Evolutionary conservation across 768 basidiomycete species (phyloP), one percentile per base, ranked within the genome.

Genomic region (Coprinopsis strossmayeri): DNA sequence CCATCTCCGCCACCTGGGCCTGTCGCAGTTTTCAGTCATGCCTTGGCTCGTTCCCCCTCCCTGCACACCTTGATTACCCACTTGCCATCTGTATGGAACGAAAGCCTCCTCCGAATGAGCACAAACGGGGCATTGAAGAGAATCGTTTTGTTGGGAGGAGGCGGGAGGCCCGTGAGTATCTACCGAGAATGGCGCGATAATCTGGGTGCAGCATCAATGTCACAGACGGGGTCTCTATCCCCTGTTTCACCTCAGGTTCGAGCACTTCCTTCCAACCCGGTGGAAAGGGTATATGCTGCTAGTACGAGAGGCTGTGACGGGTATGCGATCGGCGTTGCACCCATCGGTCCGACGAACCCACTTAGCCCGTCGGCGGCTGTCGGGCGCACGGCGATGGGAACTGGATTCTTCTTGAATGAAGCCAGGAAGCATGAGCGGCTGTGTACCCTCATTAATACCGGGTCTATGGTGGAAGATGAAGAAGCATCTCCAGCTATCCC

Each of bases 51-150:
- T 9, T 65, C 70, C 0, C 68, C 63, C 1, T 55, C 63, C 10
- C 65, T 85, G 3, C 74, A 69, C 53, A 70, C 66, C 1, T 68
- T 84, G 45, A 64, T 69, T 49, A 77, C 82, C 0, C 69, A 74
- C 38, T 64, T 82, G 4, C 82, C 82, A 1, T 69, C 73, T 3
- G 64, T 81, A 0, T 84, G 82, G 82, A 80, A 77, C 61, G 65
- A 70, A 37, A 56, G 74, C 12, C 69, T 82, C 48, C 70, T 79
- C 49, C 55, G 70, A 35, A 66, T 82, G 32, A 67, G 76, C 34
- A 46, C 57, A 5, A 83, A 82, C 61, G 70, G 73, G 0, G 48
- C 62, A 1, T 67, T 83, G 43, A 66, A 76, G 53, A 68, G 71
- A 37, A 71, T 83, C 55, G 61, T 71, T 1, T 56, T 71, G 1